Evolutionary conservation across 108 stramenopile genomes (phyloP), one percentile per base, ranked within the genome.

Genomic region (Pseudonitzschia multiseries): DNA sequence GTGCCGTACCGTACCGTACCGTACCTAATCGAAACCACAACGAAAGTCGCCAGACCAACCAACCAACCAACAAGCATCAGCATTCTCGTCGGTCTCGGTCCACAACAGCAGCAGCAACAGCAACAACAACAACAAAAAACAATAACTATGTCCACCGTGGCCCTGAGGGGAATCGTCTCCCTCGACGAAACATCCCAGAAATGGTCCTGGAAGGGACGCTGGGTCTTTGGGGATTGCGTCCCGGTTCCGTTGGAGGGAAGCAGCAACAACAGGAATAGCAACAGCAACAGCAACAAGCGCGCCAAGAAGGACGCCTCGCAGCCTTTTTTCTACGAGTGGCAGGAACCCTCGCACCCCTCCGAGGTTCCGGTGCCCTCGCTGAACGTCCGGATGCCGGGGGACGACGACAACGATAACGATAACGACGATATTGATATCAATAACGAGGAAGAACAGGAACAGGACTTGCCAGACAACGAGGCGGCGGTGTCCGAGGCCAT

Each of bases 131-230:
- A 42, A 42, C 42, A 42, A 6, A 42, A 42, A 6, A 42, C 42
- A 42, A 42, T 10, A 42, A 69, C 44, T 15, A 78, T 78, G 77
- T 64, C 71, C 31, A 78, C 77, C 1, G 73, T 79, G 0, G 68
- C 79, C n/a, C 33, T 79, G 26, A 32, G 50, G 65, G 79, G 79
- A 20, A 79, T 56, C 26, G 61, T 79, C 36, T 53, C 36, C 15
- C 32, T 54, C 21, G 62, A 57, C 22, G 64, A 65, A 24, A 21
- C 48, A 6, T 17, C 17, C 20, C 22, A 65, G 28, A 57, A 72
- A 59, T 90, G 89, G 89, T 70, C 75, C 53, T 90, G 86, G 86
- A 84, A 72, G 22, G 89, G 89, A 42, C 74, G 82, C 0, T 90
- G 89, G 89, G 85, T 86, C 9, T 90, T 90, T 72, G 89, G 89